Evolutionary conservation across 1,284 basidiomycete genomes (phyloP).

Genomic region (Cutaneotrichosporon spelunceum): DNA sequence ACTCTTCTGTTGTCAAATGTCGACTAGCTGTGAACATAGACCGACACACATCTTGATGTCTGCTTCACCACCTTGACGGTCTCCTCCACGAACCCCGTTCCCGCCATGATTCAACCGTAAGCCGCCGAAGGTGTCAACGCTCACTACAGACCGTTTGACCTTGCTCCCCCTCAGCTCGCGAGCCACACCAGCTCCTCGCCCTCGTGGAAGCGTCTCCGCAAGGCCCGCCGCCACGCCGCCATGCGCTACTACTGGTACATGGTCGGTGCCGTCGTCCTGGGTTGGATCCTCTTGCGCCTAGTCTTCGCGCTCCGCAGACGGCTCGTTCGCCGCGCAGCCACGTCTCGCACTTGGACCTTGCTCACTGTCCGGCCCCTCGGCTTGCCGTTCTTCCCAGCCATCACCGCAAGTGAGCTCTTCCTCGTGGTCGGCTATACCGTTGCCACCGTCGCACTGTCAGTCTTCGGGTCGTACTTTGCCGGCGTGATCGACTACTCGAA

Average conservation of each 20-base stretch:
- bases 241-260: conserved; percentile 9
- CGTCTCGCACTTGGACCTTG: not conserved
- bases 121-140: not conserved
- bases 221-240: conserved; percentile 2
- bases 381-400: not conserved
- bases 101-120: not conserved
- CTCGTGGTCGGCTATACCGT: not conserved
- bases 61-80: not conserved
- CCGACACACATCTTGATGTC: not conserved
- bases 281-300: not conserved
- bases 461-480: conserved; percentile 4
- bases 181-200: not conserved
- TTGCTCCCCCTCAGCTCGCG: not conserved
- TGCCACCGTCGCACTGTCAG: not conserved
- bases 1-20: not conserved
- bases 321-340: not conserved
- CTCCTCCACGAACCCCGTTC: not conserved
- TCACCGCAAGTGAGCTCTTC: not conserved
- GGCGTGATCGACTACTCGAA: conserved; percentile 9
- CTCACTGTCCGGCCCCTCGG: not conserved
- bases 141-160: not conserved
- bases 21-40: not conserved
- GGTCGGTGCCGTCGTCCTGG: not conserved
- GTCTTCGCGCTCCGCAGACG: not conserved
- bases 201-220: not conserved